A percentile compares a stretch with the other conserved stretches of the same genome.
Conservation (phyloP, 1,284 basidiomycete genomes). For the Moniliella sp. region DNA sequence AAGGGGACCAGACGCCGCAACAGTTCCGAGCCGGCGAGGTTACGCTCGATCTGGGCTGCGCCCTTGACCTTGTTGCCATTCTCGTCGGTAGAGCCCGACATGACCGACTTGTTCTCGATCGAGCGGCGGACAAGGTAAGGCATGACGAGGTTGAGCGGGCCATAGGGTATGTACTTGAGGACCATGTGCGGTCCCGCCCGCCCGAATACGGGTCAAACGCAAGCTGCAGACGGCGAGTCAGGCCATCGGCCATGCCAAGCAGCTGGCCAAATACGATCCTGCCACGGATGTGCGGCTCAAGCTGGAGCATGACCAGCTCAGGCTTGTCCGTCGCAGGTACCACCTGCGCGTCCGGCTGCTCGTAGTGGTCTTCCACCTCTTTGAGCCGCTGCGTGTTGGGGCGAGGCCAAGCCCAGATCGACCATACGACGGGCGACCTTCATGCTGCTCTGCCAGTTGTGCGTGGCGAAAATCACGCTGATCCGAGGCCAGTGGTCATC, state of each 20-base stretch:
- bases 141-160: conserved; percentile 39
- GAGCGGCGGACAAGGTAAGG: conserved; percentile 54
- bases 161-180: conserved; percentile 26
- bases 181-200: conserved; percentile 38
- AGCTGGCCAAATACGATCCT: conserved; percentile 59
- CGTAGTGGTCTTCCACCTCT: conserved; percentile 3
- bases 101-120: conserved; percentile 56
- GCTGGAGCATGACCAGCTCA: conserved; percentile 9
- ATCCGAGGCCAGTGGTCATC: conserved; percentile 37
- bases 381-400: conserved; percentile 1
- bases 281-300: conserved; percentile 45
- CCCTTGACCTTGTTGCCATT: too few species aligned
- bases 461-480: conserved; percentile 62
- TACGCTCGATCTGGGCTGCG: too few species aligned
- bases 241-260: conserved; percentile 53
- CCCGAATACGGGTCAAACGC: conserved; percentile 46
- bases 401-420: conserved; percentile 41
- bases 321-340: conserved; percentile 1
- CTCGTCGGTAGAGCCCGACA: too few species aligned
- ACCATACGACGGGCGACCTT: conserved; percentile 47
- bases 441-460: conserved; percentile 51
- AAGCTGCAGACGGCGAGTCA: conserved; percentile 49
- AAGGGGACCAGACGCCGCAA: too few species aligned
- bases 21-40: too few species aligned
- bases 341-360: not conserved